Base-by-base conservation (phyloP, 2,329 filamentous ascomycete species). In the Hypoxylon sp. region DNA sequence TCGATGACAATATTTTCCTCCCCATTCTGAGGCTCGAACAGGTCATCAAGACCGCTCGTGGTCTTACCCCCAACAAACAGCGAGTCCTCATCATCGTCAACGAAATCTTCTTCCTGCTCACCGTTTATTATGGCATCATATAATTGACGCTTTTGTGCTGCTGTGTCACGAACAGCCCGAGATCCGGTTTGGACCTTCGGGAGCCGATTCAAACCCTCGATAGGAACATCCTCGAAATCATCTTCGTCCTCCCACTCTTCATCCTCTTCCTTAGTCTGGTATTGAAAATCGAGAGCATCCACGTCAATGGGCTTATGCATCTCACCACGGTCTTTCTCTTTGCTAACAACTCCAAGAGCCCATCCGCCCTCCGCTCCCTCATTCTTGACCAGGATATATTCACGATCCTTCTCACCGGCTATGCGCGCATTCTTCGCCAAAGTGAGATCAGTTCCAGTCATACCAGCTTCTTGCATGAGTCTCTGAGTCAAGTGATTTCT, bases 341-440 rank as follows among this genome's bases (percentile, higher is more conserved):
- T 93, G 67, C 91, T 94, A 21, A 99, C 94, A 25, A 99, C 96
- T 55, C 96, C 96, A 5, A 99, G 81, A 0, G 95, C 95, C 94
- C 94, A 99, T 4, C 96, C 96, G 47, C 96, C 96, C 77, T 98
- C 95, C 0, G 93, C 94, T 0, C 94, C 93, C 46, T 96, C 93
- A 73, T 98, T 98, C 80, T 96, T 97, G 39, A 99, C 94, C 3
- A 99, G 82, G 11, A 99, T 94, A 74, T 99, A 99, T 78, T 99
- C 96, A 74, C 93, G 90, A 12, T 93, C 92, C 74, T 90, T 93
- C 75, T 99, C 96, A 52, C 96, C 89, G 12, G 91, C 91, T 70
- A 97, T 87, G 54, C 93, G 85, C 52, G 84, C 85, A 50, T 88
- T 87, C 1, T 86, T 85, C 6, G 87, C 84, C 58, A 93, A 86